phyloP scores from a whole-genome alignment of 345 rosid species.

The Eucalyptus shirleyi region DNA sequence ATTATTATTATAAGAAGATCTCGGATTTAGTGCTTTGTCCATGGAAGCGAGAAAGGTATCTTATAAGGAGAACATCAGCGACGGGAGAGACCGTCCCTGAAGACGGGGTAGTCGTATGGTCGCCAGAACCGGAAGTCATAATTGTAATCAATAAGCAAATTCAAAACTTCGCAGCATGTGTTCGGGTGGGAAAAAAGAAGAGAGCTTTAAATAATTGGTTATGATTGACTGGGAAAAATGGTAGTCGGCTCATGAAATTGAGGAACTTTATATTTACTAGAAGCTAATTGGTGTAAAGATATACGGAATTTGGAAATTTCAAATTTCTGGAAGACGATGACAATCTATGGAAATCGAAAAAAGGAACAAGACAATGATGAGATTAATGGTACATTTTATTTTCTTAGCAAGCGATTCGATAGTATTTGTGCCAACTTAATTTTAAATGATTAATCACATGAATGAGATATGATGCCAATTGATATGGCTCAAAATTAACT shows the following conservation, averaged over 20 bases:
- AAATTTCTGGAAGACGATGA: accelerated
- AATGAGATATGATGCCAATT: too few relatives aligned
- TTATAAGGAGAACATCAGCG: neutral
- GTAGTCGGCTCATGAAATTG: neutral
- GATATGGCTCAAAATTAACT: too few relatives aligned
- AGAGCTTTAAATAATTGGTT: neutral
- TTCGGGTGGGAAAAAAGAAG: neutral
- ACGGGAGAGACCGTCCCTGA: neutral
- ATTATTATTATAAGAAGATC: neutral
- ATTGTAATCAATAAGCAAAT: neutral
- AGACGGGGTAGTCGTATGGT: neutral
- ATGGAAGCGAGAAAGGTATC: neutral
- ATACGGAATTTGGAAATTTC: too few relatives aligned
- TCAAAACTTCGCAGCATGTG: neutral
- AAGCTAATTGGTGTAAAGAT: neutral
- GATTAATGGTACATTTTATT: too few relatives aligned
- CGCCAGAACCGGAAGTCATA: neutral
- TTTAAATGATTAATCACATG: too few relatives aligned
- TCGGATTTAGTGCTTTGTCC: neutral
- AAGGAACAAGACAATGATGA: accelerated
- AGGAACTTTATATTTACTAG: neutral
- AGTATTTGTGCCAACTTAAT: too few relatives aligned
- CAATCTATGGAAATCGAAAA: too few relatives aligned
- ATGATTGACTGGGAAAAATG: neutral
- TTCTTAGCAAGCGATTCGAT: too few relatives aligned